A percentile compares a stretch with the other conserved stretches of the same genome.
These are phyloP conservation scores for Ophiostoma himal-ulmi DNA, from an alignment of 2,329 filamentous ascomycete species.

Conservation along the genomic window DNA sequence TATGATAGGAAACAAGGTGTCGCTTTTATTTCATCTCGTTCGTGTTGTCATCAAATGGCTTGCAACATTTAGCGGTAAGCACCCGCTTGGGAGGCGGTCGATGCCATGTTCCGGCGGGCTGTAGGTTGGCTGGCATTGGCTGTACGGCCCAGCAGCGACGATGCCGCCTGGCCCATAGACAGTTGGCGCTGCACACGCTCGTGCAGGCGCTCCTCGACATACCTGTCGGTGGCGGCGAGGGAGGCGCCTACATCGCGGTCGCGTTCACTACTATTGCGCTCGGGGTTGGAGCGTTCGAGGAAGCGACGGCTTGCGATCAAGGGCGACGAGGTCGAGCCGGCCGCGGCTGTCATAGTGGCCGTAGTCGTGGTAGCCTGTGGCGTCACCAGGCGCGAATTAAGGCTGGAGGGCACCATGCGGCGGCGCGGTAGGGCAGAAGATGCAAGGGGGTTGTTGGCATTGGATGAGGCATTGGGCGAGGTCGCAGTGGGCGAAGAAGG, in stretches of 20 bases:
- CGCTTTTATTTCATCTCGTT: slow-evolving; percentile 1
- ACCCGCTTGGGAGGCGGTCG: slow-evolving; percentile 37
- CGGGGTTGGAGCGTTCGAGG: slow-evolving; percentile 41
- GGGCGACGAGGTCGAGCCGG: slow-evolving; percentile 23
- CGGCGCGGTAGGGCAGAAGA: slow-evolving; percentile 49
- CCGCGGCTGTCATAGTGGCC: not conserved
- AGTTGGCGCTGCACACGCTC: slow-evolving; percentile 40
- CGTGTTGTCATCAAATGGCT: not conserved
- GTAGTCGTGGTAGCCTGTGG: slow-evolving; percentile 36
- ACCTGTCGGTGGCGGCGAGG: slow-evolving; percentile 32
- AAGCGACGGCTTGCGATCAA: slow-evolving; percentile 39
- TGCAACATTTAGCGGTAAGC: slow-evolving; percentile 40
- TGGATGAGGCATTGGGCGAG: not conserved
- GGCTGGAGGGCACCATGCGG: slow-evolving; percentile 45
- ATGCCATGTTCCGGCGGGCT: slow-evolving; percentile 40
- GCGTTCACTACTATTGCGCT: slow-evolving; percentile 36
- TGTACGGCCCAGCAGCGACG: slow-evolving; percentile 38
- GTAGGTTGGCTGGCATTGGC: slow-evolving; percentile 42
- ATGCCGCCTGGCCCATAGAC: slow-evolving; percentile 38
- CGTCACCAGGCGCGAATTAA: slow-evolving; percentile 43
- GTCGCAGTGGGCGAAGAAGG: not conserved
- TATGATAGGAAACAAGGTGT: not conserved
- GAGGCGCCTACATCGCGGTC: slow-evolving; percentile 29
- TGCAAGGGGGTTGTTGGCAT: slow-evolving; percentile 26
- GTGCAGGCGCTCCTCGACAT: slow-evolving; percentile 35